Evolutionary conservation across 2,329 filamentous ascomycete species (phyloP).

Genomic region (Ceratocystis cubensis): DNA sequence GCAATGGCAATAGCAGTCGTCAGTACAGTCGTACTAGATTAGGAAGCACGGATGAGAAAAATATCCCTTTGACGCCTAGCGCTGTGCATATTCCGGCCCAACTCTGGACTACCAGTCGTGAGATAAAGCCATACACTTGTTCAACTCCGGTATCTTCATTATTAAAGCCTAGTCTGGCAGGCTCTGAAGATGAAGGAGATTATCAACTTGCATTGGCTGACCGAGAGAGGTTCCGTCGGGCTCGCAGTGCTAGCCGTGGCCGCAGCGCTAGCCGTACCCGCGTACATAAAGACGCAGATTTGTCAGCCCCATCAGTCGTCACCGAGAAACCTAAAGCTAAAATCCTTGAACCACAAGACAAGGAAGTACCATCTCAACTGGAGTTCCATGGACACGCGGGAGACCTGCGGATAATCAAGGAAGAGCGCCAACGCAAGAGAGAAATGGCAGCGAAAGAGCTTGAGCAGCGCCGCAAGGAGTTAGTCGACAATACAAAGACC

Average conservation of each 20-base stretch:
- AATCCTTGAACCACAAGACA: background rate
- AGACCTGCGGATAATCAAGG: constrained; percentile 43
- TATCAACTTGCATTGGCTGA: constrained; percentile 41
- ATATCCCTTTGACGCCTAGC: constrained; percentile 52
- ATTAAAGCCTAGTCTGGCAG: constrained; percentile 37
- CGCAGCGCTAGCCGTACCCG: constrained; percentile 30
- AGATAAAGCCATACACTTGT: constrained; percentile 14
- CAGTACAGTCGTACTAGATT: too few species aligned
- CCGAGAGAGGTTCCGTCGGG: constrained; percentile 45
- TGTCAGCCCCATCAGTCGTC: constrained; percentile 22
- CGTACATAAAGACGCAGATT: constrained; percentile 25
- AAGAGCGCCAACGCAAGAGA: constrained; percentile 54
- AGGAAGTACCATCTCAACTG: constrained; percentile 20
- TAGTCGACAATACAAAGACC: constrained; percentile 66
- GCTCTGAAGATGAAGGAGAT: constrained; percentile 55
- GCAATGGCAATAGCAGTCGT: constrained; percentile 29
- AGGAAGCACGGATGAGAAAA: constrained; percentile 5
- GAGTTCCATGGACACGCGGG: constrained; percentile 33
- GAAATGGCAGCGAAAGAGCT: constrained; percentile 72
- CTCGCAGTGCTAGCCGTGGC: constrained; percentile 36
- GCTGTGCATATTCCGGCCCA: too few species aligned
- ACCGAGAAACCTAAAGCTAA: background rate
- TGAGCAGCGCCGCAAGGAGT: constrained; percentile 73
- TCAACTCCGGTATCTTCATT: constrained; percentile 45
- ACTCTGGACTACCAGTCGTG: too few species aligned